Percentiles rank a stretch among this genome's conserved stretches.
phyloP scores from a whole-genome alignment of 176 grass and related monocot species.

The Oryza officinalis region DNA sequence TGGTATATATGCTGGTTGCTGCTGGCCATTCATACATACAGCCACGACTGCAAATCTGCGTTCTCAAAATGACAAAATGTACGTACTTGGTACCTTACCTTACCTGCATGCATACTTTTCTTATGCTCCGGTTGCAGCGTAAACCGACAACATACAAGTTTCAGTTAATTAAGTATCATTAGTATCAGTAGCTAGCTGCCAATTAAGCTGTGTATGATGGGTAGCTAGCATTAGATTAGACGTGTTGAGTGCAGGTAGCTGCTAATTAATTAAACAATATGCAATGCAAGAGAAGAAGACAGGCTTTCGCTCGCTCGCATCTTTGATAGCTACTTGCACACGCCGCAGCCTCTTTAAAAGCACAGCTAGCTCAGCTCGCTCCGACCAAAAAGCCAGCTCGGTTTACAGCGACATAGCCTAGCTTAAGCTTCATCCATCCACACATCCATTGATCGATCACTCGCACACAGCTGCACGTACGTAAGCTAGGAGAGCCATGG shows the following conservation, averaged over 20 bases:
- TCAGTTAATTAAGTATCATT: not conserved
- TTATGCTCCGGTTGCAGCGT: not conserved
- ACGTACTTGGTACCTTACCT: not conserved
- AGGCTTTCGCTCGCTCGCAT: not conserved
- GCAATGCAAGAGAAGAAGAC: not conserved
- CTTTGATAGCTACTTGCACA: not conserved
- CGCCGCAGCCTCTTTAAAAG: not conserved
- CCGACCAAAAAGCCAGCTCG: not conserved
- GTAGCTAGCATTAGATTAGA: not conserved
- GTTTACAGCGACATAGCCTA: not conserved
- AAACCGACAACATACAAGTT: constrained; percentile 3
- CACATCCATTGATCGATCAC: not conserved
- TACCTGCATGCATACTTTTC: not conserved
- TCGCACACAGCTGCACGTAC: not conserved
- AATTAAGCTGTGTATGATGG: not conserved
- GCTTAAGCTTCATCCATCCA: not conserved
- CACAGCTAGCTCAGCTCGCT: not conserved
- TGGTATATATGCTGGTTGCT: not conserved
- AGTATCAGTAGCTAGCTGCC: not conserved
- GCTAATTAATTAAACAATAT: too few relatives aligned
- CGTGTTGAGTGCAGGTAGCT: too few relatives aligned
- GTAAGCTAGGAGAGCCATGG: constrained; percentile 12
- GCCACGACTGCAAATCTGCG: not conserved
- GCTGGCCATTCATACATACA: not conserved
- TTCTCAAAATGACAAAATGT: not conserved